phyloP scores from a whole-genome alignment of 768 basidiomycete species.

The Inosperma sp. region DNA sequence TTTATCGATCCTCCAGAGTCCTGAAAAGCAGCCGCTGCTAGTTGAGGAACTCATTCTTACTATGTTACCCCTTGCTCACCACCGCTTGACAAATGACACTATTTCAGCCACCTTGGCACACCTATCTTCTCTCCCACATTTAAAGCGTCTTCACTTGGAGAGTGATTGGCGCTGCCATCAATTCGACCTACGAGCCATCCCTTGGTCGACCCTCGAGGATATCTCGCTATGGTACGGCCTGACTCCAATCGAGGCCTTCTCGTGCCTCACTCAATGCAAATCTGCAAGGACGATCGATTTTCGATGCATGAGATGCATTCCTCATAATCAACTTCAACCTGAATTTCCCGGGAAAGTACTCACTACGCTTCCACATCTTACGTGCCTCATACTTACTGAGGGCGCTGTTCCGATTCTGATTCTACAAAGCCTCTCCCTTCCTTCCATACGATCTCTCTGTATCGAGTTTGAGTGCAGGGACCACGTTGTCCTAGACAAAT shows the following conservation, averaged over 20 bases:
- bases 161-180: too few species aligned
- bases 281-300: neutral
- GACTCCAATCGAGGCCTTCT: neutral
- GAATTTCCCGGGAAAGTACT: neutral
- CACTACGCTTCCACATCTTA: neutral
- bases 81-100: too few species aligned
- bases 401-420: neutral
- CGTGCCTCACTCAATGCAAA: neutral
- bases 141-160: too few species aligned
- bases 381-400: neutral
- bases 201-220: neutral
- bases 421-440: neutral
- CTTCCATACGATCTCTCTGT: neutral
- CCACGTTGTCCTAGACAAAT: neutral
- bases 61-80: too few species aligned
- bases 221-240: neutral
- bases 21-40: neutral
- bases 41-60: neutral
- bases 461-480: neutral
- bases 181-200: neutral
- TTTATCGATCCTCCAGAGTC: neutral
- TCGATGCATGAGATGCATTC: neutral
- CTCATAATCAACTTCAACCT: neutral
- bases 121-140: too few species aligned
- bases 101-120: too few species aligned